Evolutionary conservation across 768 basidiomycete genomes (phyloP).

Genomic region (Neoboletus magnificus): DNA sequence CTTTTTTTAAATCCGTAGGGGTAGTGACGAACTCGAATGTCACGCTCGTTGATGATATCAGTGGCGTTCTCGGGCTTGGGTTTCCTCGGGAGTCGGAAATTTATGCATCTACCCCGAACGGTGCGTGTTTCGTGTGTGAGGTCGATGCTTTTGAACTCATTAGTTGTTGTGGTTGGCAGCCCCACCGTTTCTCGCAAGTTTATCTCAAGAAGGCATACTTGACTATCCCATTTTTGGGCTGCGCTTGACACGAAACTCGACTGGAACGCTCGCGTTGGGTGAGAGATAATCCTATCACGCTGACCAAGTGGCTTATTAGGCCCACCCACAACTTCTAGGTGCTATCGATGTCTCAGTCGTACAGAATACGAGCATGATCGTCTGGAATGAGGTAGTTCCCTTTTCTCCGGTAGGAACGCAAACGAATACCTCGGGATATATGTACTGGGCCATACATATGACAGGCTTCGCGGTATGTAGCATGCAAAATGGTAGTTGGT

Average conservation of each 20-base stretch:
- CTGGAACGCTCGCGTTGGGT: constrained; percentile 68
- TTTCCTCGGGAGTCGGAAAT: constrained; percentile 73
- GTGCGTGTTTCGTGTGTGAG: constrained; percentile 35
- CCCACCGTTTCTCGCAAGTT: constrained; percentile 60
- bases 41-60: constrained; percentile 57
- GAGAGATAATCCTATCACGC: background rate
- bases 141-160: background rate
- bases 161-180: constrained; percentile 36
- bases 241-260: constrained; percentile 54
- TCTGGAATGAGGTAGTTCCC: constrained; percentile 72
- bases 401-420: constrained; percentile 63
- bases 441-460: constrained; percentile 72
- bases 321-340: constrained; percentile 40
- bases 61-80: constrained; percentile 73
- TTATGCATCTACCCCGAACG: constrained; percentile 40
- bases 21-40: constrained; percentile 62
- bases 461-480: constrained; percentile 47
- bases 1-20: constrained; percentile 36
- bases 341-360: constrained; percentile 73
- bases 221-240: constrained; percentile 79
- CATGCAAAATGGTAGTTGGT: background rate
- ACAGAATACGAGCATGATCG: constrained; percentile 52
- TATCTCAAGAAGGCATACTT: constrained; percentile 61
- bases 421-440: constrained; percentile 62
- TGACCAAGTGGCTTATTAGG: background rate